Base-by-base conservation (phyloP, 2,329 filamentous ascomycete genomes). In the Hawksworthiomyces lignivorus region DNA sequence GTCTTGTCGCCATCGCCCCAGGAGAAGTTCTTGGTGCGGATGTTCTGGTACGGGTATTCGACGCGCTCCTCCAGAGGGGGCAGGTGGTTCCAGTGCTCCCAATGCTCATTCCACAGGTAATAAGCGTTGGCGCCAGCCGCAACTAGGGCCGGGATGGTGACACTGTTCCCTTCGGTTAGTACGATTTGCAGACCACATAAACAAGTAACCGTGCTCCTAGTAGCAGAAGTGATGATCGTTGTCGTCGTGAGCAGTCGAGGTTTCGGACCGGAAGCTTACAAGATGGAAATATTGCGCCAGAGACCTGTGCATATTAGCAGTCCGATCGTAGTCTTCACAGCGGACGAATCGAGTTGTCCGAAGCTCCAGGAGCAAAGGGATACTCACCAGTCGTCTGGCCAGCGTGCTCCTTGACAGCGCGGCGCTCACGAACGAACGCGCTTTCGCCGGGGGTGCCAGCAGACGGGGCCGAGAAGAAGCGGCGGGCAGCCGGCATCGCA, bases 21-120 rank as follows among this genome's bases (percentile, higher is more conserved):
- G 60, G 79, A 81, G 75, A 69, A 98, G 79, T 95, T 96, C 82
- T 92, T 96, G 64, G 79, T 77, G 63, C 92, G 85, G 66, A 98
- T 85, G 77, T 98, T 98, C 79, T 94, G 87, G 80, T 94, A 98
- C 47, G 88, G 72, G 70, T 97, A 98, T 73, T 97, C 87, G 58
- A 76, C 69, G 61, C 86, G 84, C 72, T 98, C 92, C 73, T 94
- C 87, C 54, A 90, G 73, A 52, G 92, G 85, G 47, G 84, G 79
- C 65, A 86, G 69, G 70, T 97, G 90, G 40, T 66, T 69, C 79
- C 84, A 87, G 76, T 98, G 92, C 69, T 94, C 86, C 90, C 90
- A 97, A 70, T 98, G 92, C 72, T 94, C 87, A 58, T 78, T 81
- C 87, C 88, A 98, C 50, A 95, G 80, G 61, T 82, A 80, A 65